Base-by-base conservation (phyloP, 176 grass and related monocot genomes). In the Saccharum spontaneum region DNA sequence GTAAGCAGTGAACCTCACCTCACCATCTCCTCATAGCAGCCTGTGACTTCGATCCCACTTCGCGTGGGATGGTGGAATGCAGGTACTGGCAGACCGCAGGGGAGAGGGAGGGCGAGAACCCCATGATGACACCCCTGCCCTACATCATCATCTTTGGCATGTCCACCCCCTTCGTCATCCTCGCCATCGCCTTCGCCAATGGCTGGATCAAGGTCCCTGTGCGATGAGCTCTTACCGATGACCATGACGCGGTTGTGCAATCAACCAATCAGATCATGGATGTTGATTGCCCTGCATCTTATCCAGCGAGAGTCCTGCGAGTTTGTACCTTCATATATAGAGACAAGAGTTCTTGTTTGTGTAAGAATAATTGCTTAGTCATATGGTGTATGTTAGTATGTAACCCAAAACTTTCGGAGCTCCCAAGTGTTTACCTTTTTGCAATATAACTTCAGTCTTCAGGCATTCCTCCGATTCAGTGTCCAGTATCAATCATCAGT, bases 131-230 rank as follows among this genome's bases (percentile, higher is more conserved):
- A 1, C 93, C 93, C 28, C 77, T 94, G 64, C 97, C 91, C 0
- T 98, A 98, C 65, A 95, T 98, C 83, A 86, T 98, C 74, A 98
- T 98, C 83, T 98, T 98, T 49, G 97, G 93, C 80, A 91, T 95
- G 86, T 95, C 97, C 37, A 95, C 89, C 5, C 97, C 93, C 13
- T 95, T 98, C 67, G 88, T 98, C 77, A 98, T 98, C 83, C 93
- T 95, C 44, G 97, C 97, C 80, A 95, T 98, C 28, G 93, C 86
- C 15, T 98, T 98, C 54, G 97, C 91, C 61, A 98, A 98, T 67
- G 94, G 92, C 57, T 94, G 94, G 94, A 81, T 97, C 81, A 97
- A 97, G 74, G 90, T 87, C 71, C 90, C 92, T 2, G 37, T 89
- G 48, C 85, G 86, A 69, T 94, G 87, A 97, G 39, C 36, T n/a